Percentiles rank a stretch among this genome's conserved stretches.
Evolutionary conservation across 2,329 filamentous ascomycete genomes (phyloP).

Genomic region (Plectosphaerella plurivora): DNA sequence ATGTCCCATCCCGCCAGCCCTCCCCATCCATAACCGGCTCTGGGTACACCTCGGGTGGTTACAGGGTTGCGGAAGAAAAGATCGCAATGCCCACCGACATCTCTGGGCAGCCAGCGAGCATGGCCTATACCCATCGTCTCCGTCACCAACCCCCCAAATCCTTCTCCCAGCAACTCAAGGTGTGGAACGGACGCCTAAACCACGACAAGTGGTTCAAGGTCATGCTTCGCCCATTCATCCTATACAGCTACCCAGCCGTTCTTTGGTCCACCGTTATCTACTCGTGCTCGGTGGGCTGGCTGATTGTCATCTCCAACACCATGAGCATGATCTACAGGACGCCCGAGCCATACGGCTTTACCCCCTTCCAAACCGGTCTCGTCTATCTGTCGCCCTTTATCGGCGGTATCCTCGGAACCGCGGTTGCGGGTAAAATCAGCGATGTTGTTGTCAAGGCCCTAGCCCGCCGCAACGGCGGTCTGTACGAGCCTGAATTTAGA

Average conservation of each 20-base stretch:
- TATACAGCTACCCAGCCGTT: conserved; percentile 83
- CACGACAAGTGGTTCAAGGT: conserved; percentile 77
- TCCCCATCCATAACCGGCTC: too few relatives aligned
- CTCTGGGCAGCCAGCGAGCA: too few relatives aligned
- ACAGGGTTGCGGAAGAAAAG: too few relatives aligned
- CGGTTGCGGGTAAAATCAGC: conserved; percentile 81
- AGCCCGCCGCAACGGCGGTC: conserved; percentile 79
- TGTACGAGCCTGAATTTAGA: conserved; percentile 83
- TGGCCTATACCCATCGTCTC: conserved; percentile 66
- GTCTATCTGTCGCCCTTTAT: conserved; percentile 89
- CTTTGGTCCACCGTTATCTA: conserved; percentile 87
- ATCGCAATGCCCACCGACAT: too few relatives aligned
- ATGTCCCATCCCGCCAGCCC: too few relatives aligned
- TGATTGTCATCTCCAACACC: conserved; percentile 90
- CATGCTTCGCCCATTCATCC: conserved; percentile 73
- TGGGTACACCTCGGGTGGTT: too few relatives aligned
- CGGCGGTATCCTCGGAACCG: conserved; percentile 82
- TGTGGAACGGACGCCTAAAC: conserved; percentile 74
- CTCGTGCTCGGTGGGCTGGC: conserved; percentile 84
- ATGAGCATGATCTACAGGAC: conserved; percentile 76
- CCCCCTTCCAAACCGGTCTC: conserved; percentile 73
- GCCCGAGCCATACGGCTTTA: conserved; percentile 71
- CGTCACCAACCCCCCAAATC: conserved; percentile 63
- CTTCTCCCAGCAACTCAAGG: conserved; percentile 68
- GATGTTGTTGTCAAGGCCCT: conserved; percentile 81